Evolutionary conservation across 2,329 filamentous ascomycete genomes (phyloP), one percentile per base, ranked within the genome.

Genomic region (Fusarium piperis): DNA sequence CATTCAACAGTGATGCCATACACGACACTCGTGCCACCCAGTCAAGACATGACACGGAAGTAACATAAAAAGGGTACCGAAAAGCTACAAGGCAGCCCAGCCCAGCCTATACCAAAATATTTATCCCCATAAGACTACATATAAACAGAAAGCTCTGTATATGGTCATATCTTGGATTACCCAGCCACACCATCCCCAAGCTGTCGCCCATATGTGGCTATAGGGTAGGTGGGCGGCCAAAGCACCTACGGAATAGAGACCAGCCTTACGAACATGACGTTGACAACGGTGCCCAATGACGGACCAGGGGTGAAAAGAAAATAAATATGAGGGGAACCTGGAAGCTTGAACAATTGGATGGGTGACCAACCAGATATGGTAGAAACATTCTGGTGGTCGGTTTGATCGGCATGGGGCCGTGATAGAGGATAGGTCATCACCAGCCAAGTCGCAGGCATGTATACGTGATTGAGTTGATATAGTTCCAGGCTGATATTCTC

Each of bases 201-300:
- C 6, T 8, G 5, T 26, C 15, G 15, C 6, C 20, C 5, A 2
- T 2, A 3, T 2, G 13, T 3, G 2, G 10, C 7, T 44, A 2
- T 10, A 44, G 39, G 39, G 39, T 36, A 36, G 23, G 23, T n/a
- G n/a, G n/a, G n/a, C n/a, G n/a, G n/a, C n/a, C n/a, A n/a, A n/a
- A n/a, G n/a, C n/a, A n/a, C n/a, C n/a, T n/a, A n/a, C n/a, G n/a
- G n/a, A n/a, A n/a, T n/a, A n/a, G n/a, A n/a, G n/a, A n/a, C n/a
- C n/a, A n/a, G n/a, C n/a, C n/a, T n/a, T n/a, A n/a, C n/a, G n/a
- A n/a, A n/a, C 18, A 20, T 13, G 12, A 10, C 39, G 7, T 44
- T 44, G 39, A 44, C 7, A 8, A 44, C 18, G 13, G 5, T 15
- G 16, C 35, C 16, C 9, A 7, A 18, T 15, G n/a, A n/a, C n/a